Conservation (phyloP, 805 yeast genomes). For the Lachancea thermotolerans region DNA sequence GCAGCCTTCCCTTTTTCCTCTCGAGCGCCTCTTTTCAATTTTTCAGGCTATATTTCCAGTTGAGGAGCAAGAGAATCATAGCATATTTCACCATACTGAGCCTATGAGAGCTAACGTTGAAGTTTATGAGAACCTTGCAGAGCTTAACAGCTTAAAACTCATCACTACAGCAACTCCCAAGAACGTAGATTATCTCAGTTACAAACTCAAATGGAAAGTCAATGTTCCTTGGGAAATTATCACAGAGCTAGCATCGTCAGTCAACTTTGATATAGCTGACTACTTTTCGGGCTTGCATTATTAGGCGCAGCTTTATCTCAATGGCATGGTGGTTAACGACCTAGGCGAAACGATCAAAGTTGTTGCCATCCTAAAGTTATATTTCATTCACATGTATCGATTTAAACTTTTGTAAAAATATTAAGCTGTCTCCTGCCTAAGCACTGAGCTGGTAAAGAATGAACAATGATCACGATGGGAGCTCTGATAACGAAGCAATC, state of each 20-base stretch:
- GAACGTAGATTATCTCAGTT: conserved; percentile 50
- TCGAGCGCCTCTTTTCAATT: conserved; percentile 77
- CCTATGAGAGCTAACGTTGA: conserved; percentile 39
- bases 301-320: not conserved
- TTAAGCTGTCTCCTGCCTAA: too few relatives aligned
- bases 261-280: conserved; percentile 58
- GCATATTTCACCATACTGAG: conserved; percentile 10
- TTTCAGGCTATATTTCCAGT: conserved; percentile 58
- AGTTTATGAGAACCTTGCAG: conserved; percentile 52
- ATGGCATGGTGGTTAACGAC: not conserved
- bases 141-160: conserved; percentile 49
- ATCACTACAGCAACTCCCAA: conserved; percentile 36
- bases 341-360: not conserved
- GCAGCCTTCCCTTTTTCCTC: conserved; percentile 66
- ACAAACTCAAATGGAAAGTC: conserved; percentile 71
- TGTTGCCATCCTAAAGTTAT: not conserved
- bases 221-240: conserved; percentile 65
- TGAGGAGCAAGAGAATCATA: conserved; percentile 29
- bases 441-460: not conserved
- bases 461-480: not conserved
- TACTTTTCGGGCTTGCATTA: conserved; percentile 37
- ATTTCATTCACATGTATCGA: too few relatives aligned
- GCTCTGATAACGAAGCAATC: not conserved
- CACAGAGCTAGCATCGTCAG: conserved; percentile 51
- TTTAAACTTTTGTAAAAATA: too few relatives aligned